Evolutionary conservation across 2,329 filamentous ascomycete species (phyloP).

Genomic region (Aspergillus pseudonomiae): DNA sequence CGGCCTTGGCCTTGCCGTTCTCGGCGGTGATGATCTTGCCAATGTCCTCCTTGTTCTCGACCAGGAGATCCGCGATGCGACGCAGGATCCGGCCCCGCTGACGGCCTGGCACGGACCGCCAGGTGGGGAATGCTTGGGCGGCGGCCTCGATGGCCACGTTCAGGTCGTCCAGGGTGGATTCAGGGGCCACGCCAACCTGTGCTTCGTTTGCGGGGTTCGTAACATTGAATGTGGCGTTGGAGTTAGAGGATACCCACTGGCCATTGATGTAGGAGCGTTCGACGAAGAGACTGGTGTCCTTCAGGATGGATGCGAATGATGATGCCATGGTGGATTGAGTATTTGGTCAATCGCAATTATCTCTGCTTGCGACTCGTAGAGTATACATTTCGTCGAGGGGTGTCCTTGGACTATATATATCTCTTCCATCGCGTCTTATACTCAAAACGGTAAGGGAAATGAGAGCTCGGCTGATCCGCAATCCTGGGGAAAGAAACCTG

Average conservation of each 20-base stretch:
- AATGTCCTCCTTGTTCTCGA: conserved; percentile 64
- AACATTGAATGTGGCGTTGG: conserved; percentile 85
- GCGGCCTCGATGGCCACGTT: conserved; percentile 78
- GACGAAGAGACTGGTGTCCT: background rate
- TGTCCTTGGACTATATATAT: background rate
- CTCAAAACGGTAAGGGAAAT: background rate
- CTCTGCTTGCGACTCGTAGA: background rate
- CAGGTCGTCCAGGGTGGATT: conserved; percentile 76
- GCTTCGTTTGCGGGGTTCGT: conserved; percentile 76
- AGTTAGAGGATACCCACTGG: conserved; percentile 79
- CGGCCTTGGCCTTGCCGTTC: conserved; percentile 65
- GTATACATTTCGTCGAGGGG: background rate
- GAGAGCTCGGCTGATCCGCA: background rate
- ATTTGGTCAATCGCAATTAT: background rate
- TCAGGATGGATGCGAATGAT: background rate
- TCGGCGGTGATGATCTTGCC: conserved; percentile 66
- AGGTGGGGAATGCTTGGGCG: conserved; percentile 63
- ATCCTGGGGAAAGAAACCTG: background rate
- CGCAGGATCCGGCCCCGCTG: conserved; percentile 61
- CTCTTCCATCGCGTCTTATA: background rate
- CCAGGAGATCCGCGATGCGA: conserved; percentile 65
- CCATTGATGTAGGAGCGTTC: conserved; percentile 73
- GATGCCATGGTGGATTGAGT: background rate
- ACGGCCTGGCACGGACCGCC: conserved; percentile 60
- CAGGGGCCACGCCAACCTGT: conserved; percentile 74